Percentiles rank a stretch among this genome's conserved stretches.
These are phyloP conservation scores for Pleomassaria siparia DNA, from an alignment of 2,329 filamentous ascomycete species.

Conservation along the genomic window DNA sequence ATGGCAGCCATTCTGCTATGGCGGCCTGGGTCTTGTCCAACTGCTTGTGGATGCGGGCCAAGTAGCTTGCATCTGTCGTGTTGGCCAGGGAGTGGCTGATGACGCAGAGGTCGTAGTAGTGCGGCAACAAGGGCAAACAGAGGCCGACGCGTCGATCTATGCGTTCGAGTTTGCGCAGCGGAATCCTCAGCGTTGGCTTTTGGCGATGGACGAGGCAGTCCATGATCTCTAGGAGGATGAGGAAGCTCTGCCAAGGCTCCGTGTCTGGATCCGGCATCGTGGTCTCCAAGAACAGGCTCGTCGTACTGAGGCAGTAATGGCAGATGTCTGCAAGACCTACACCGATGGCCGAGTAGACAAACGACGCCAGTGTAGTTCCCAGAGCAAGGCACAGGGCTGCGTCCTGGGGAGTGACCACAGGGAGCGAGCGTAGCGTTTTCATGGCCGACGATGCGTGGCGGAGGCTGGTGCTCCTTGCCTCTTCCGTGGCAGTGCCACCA, in stretches of 20 bases:
- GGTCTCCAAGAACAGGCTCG: conserved; percentile 6
- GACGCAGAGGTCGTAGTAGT: conserved; percentile 9
- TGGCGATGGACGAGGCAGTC: conserved; percentile 10
- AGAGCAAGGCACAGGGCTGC: conserved; percentile 9
- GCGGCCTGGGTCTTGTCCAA: background rate
- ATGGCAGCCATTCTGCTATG: conserved; percentile 6
- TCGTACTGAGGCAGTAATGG: conserved; percentile 10
- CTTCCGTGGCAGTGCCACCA: background rate
- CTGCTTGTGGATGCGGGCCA: background rate
- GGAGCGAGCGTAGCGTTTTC: conserved; percentile 6
- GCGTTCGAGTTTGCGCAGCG: background rate
- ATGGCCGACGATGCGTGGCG: conserved; percentile 7
- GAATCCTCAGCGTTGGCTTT: conserved; percentile 8
- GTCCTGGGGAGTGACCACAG: conserved; percentile 5
- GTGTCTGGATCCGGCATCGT: background rate
- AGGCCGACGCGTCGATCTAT: conserved; percentile 10
- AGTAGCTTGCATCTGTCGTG: background rate
- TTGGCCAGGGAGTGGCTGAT: conserved; percentile 7
- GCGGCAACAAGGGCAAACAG: conserved; percentile 5
- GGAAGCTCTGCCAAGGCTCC: conserved; percentile 4
- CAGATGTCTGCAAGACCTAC: conserved; percentile 9
- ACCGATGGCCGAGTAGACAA: conserved; percentile 6
- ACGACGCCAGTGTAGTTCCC: conserved; percentile 7
- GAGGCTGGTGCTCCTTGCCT: conserved; percentile 2
- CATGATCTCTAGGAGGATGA: conserved; percentile 11